These are phyloP conservation scores for Nemania sp. DNA, from an alignment of 2,329 filamentous ascomycete species.

Conservation along the genomic window DNA sequence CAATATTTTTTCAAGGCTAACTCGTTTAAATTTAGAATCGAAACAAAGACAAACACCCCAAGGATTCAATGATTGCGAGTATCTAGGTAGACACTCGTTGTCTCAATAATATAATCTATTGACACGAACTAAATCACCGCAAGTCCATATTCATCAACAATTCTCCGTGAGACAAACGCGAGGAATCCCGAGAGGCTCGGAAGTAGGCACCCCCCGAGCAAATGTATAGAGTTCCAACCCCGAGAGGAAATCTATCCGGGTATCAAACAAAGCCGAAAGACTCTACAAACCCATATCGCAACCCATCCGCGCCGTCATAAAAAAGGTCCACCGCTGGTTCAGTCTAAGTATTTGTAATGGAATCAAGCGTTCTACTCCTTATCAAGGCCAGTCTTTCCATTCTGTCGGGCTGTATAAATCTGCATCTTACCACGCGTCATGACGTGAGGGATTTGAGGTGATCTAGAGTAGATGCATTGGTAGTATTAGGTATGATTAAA, in stretches of 20 bases:
- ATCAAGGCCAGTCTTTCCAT: constrained; percentile 22
- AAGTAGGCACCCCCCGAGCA: constrained; percentile 12
- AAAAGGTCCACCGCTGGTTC: constrained; percentile 21
- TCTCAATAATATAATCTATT: too few relatives aligned
- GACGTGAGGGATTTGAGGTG: not conserved
- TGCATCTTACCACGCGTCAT: constrained; percentile 1
- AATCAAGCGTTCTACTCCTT: constrained; percentile 21
- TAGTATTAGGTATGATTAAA: constrained; percentile 27
- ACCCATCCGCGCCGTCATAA: constrained; percentile 25
- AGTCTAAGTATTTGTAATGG: constrained; percentile 21
- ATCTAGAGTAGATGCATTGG: constrained; percentile 2
- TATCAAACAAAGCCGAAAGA: constrained; percentile 41
- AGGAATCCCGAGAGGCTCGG: not conserved
- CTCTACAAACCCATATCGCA: constrained; percentile 26
- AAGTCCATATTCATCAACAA: not conserved
- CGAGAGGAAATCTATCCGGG: constrained; percentile 43
- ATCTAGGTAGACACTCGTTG: too few relatives aligned
- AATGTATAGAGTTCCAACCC: constrained; percentile 28
- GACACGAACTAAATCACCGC: not conserved
- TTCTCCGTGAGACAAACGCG: not conserved
- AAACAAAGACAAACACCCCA: too few relatives aligned
- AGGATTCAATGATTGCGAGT: too few relatives aligned
- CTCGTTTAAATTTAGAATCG: too few relatives aligned
- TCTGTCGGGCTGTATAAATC: constrained; percentile 19
- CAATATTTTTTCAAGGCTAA: too few relatives aligned